Base-by-base conservation (phyloP, 495 filamentous ascomycete species). In the Annulohypoxylon moriforme region DNA sequence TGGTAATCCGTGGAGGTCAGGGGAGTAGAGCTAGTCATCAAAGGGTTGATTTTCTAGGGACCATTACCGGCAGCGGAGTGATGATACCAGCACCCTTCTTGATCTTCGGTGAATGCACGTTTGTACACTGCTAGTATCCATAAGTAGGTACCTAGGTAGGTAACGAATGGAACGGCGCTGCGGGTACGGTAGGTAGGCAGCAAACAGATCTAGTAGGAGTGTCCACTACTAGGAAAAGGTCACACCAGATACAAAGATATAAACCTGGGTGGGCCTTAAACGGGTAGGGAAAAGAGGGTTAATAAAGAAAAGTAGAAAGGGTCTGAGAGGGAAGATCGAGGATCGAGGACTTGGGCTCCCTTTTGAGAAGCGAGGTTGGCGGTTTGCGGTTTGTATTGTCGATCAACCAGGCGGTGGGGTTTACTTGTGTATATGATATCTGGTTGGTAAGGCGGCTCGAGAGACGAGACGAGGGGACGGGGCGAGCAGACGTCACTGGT, bases 331-430 rank as follows among this genome's bases (percentile, higher is more conserved):
- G 25, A 33, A 36, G 69, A 68, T 64, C 47, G 69, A 72, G 29
- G 60, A 73, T 66, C 49, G 34, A 61, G 62, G 49, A 55, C 25
- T 24, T 46, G 47, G 63, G 24, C 11, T 22, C 29, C 60, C 25
- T 73, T 73, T 66, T 69, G 65, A 61, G 42, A 73, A 73, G 57
- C 60, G 64, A 65, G 53, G 65, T 73, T 73, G 14, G 10, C n/a
- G 36, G 36, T 40, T 40, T 40, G 7, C 14, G 36, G 36, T 40
- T 40, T 44, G 40, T 73, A 60, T 66, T 73, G 70, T 73, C 65
- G 70, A 73, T 69, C 70, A 66, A 38, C 47, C 47, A 20, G 61
- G 58, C 29, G 52, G 65, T 69, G 70, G 70, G 70, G 70, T 68
- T 73, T 34, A 44, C 16, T 18, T 44, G 40, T 18, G n/a, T 20